Base-by-base conservation (phyloP, 176 grass and related monocot genomes). In the Carex scoparia region DNA sequence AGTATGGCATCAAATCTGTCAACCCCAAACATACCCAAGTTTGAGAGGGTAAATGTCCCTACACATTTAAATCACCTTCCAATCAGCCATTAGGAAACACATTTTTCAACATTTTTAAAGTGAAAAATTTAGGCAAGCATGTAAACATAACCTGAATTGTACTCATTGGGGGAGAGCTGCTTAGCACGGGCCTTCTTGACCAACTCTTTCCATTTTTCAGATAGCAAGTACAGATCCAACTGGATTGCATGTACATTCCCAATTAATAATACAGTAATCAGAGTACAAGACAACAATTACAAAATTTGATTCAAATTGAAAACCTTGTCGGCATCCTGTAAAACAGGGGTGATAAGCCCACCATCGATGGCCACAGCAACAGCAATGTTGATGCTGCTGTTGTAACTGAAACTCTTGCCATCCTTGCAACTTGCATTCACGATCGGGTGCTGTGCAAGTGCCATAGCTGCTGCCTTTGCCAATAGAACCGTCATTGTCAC, bases 21-120 rank as follows among this genome's bases (percentile, higher is more conserved):
- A 3, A 99, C 93, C 13, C 96, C 96, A 92, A 95, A 99, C 96
- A 95, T 95, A 90, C 93, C 91, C 71, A 99, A 81, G 89, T 99
- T 99, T 18, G 96, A 99, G 2, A 99, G 79, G 1, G 91, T 89
- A 98, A 95, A 98, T 7, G 93, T 94, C 31, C 96, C 96, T 99
- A 79, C 18, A 86, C 10, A 90, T 31, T 42, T 79, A 35, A 68
- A 87, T 35, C 66, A 44, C 12, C 27, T 57, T 33, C 30, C 53
- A 79, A 58, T 79, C 74, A 79, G 13, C 74, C 5, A 79, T 33
- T 57, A 2, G 11, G 2, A 31, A 31, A 55, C 10, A 31, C n/a
- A 76, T 2, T 76, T 76, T 53, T 10, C 30, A 57, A 16, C 30
- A 23, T 23, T 79, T 79, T 58, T 6, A 58, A 79, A 79, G 49